Evolutionary conservation across 768 basidiomycete species (phyloP).

Genomic region (Tricholoma terreum): DNA sequence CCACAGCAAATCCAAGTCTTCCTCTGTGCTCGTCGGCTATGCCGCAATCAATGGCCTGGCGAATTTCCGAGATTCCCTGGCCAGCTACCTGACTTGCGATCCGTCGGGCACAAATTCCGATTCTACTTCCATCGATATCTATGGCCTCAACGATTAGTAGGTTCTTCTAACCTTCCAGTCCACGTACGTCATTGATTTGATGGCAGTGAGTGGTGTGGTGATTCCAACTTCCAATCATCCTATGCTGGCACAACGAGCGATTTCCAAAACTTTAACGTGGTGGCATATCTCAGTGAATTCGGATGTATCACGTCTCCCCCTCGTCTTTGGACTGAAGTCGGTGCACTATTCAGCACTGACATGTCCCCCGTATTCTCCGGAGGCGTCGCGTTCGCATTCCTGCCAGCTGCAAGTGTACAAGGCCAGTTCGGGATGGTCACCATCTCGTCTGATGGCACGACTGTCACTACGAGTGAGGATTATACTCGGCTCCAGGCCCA

Average conservation of each 20-base stretch:
- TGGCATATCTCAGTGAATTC: conserved; percentile 89
- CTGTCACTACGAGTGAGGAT: conserved; percentile 67
- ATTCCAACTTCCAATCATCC: conserved; percentile 50
- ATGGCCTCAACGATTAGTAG: conserved; percentile 85
- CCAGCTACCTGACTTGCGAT: conserved; percentile 81
- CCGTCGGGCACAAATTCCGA: conserved; percentile 49
- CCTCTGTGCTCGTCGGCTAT: conserved; percentile 74
- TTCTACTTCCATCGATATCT: conserved; percentile 73
- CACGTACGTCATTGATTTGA: conserved; percentile 4
- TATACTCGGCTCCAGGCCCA: conserved; percentile 63
- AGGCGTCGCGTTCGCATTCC: conserved; percentile 87
- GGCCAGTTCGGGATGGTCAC: conserved; percentile 87
- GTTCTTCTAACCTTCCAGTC: conserved; percentile 23
- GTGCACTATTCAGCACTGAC: conserved; percentile 63
- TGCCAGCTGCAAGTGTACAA: conserved; percentile 69
- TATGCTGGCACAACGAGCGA: conserved; percentile 55
- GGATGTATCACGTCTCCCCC: conserved; percentile 64
- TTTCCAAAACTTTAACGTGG: conserved; percentile 67
- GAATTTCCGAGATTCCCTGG: conserved; percentile 61
- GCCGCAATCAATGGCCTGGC: conserved; percentile 75
- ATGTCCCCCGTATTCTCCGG: conserved; percentile 86
- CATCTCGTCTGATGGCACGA: conserved; percentile 59
- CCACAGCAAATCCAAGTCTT: conserved; percentile 59
- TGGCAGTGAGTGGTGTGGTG: conserved; percentile 79
- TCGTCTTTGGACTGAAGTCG: conserved; percentile 79